Base-by-base conservation (phyloP, 352 stramenopile species). In the Globisporangium alternatum region DNA sequence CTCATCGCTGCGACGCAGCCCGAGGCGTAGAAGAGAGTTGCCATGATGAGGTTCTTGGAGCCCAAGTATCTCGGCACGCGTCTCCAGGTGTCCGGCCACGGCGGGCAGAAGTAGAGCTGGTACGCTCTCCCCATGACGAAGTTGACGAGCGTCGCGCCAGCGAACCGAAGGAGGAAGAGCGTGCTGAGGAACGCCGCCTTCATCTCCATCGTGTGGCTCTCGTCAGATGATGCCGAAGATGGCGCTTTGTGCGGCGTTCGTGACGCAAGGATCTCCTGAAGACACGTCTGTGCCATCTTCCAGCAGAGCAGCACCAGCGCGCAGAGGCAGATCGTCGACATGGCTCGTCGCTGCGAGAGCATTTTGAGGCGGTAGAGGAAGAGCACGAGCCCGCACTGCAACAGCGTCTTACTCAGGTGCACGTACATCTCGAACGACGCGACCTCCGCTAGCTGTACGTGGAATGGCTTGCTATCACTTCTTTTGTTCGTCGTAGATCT, bases 21-120 rank as follows among this genome's bases (percentile, higher is more conserved):
- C 10, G 68, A 48, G 13, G 71, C 55, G 37, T 74, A 83, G 71
- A 87, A 91, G 5, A 91, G 64, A 8, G 82, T 91, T 45, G 63
- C 69, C 51, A 89, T 45, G 22, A 83, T 70, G 47, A 89, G 76
- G 41, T 86, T 69, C 66, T 88, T 88, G 47, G 80, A 89, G 44
- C 82, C 80, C 19, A 91, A 44, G 43, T 86, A 91, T 25, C 55
- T 63, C 21, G 82, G 82, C 19, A 91, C 49, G 3, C 74, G 73
- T 3, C 72, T 75, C 82, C 82, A 89, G 30, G 67, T 67, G 28
- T 60, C 54, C 0, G 81, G 78, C 71, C 68, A 85, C 13, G 71
- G 68, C 0, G 70, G 75, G 54, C 73, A 77, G 51, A 89, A 81
- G 45, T 84, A 77, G 6, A 68, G 33, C 49, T 89, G 82, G 30